Evolutionary conservation across 345 rosid species (phyloP), one percentile per base, ranked within the genome.

Genomic region (Salix purpurea): DNA sequence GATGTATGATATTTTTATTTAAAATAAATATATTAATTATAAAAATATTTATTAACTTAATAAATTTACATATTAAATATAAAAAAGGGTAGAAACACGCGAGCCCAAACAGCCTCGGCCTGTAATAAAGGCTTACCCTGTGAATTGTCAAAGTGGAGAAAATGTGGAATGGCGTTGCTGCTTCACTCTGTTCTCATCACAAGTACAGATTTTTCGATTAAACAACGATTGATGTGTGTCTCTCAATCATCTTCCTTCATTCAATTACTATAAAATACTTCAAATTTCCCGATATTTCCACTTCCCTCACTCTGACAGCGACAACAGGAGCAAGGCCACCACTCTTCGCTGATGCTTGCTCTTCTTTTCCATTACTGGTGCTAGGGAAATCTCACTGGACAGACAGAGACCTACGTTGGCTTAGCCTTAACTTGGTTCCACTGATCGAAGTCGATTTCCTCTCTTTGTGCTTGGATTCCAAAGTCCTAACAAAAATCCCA

Each of bases 201-300:
- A 15, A 1, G 2, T 36, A 37, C 18, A 24, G 52, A 48, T 19
- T 23, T 9, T 18, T 24, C 16, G 40, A 23, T 34, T 26, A 24
- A 36, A 69, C 67, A 80, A 18, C 72, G 82, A 72, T 80, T 80
- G 83, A 80, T 74, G 75, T 48, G 68, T 36, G 64, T 80, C 26
- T n/a, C 48, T 77, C 79, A 7, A 52, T 81, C 75, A n/a, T 75
- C 74, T 28, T 40, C 44, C 71, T 70, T 77, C 84, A 80, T 71
- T 67, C 79, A 70, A 23, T 81, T 44, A 14, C 28, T n/a, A n/a
- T 10, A 23, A 10, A 58, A 11, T 24, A 58, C 50, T 15, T 69
- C 12, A 46, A 5, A 46, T 39, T 19, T 39, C 24, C 18, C 58
- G 86, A 83, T 87, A 83, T 85, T 85, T 81, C 14, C 44, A 40